These are phyloP conservation scores for Gaeumannomyces sp. DNA, from an alignment of 2,329 filamentous ascomycete genomes.

Conservation along the genomic window DNA sequence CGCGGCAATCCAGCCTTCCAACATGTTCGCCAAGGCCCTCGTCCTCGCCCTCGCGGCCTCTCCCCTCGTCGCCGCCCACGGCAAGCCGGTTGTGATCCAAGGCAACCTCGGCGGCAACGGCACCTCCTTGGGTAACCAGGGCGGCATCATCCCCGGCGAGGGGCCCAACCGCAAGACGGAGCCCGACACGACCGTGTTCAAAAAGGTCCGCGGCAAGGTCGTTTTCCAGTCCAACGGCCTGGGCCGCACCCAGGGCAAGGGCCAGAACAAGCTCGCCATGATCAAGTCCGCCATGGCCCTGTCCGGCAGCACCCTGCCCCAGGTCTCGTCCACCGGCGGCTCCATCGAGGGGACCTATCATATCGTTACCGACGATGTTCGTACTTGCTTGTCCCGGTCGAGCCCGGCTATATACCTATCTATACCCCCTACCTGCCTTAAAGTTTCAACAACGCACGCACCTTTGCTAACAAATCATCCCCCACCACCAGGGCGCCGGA, in stretches of 20 bases:
- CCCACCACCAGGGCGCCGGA: slow-evolving; percentile 25
- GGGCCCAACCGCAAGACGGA: slow-evolving; percentile 36
- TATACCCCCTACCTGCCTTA: too few species aligned
- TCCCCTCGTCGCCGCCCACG: slow-evolving; percentile 26
- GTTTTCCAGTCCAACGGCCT: slow-evolving; percentile 30
- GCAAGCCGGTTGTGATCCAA: slow-evolving; percentile 23
- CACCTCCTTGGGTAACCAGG: slow-evolving; percentile 35
- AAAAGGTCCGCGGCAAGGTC: slow-evolving; percentile 16
- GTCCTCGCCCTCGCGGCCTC: slow-evolving; percentile 22
- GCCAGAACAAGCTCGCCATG: slow-evolving; percentile 29
- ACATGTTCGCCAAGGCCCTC: slow-evolving; percentile 23
- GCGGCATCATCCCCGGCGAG: slow-evolving; percentile 32
- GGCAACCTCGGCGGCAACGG: slow-evolving; percentile 35
- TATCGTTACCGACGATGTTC: slow-evolving; percentile 32
- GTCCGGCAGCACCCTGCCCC: slow-evolving; percentile 32
- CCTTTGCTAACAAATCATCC: too few species aligned
- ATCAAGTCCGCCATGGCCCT: slow-evolving; percentile 27
- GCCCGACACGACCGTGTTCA: slow-evolving; percentile 39
- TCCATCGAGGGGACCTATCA: slow-evolving; percentile 30
- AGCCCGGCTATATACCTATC: too few species aligned
- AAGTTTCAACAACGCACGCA: too few species aligned
- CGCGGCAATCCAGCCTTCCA: slow-evolving; percentile 5
- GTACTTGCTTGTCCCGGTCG: too few species aligned
- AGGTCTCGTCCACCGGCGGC: slow-evolving; percentile 28
- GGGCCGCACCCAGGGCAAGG: slow-evolving; percentile 29